Conservation (phyloP, 202 grass and related monocot species). For the Zoysia matrella region DNA sequence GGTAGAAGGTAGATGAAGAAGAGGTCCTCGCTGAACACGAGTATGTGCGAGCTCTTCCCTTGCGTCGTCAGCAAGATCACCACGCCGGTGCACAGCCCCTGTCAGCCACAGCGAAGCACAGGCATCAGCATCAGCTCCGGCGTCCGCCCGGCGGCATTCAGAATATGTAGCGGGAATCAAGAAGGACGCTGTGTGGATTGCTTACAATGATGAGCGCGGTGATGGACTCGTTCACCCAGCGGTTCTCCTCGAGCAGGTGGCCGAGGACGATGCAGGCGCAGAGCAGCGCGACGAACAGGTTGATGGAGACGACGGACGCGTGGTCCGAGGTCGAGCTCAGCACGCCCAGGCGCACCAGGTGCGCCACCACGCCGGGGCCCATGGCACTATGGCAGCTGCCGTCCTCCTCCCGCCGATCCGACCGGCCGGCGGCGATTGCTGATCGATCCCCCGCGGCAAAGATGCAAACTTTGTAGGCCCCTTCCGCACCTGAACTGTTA, state of each 20-base stretch:
- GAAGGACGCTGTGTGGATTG: neutral
- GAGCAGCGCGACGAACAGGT: constrained; percentile 81
- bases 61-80: constrained; percentile 86
- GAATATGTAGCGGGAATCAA: neutral
- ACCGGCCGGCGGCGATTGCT: constrained; percentile 3
- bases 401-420: neutral
- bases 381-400: constrained; percentile 21
- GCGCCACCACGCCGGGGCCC: constrained; percentile 46
- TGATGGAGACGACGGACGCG: constrained; percentile 88
- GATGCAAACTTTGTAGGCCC: no score
- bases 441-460: no score
- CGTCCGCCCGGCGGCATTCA: neutral
- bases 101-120: neutral
- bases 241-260: constrained; percentile 91
- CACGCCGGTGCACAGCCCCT: constrained; percentile 90
- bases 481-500: neutral
- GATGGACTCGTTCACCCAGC: constrained; percentile 23
- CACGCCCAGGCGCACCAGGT: constrained; percentile 60
- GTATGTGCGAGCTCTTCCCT: constrained; percentile 93
- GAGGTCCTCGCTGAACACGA: constrained; percentile 39
- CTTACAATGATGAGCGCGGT: constrained; percentile 88
- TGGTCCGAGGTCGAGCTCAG: constrained; percentile 72
- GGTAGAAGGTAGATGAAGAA: constrained; percentile 99
- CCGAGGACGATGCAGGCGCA: constrained; percentile 94
- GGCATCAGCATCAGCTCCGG: neutral